These are phyloP conservation scores for Alternaria rosae DNA, from an alignment of 2,329 filamentous ascomycete species.

Conservation along the genomic window DNA sequence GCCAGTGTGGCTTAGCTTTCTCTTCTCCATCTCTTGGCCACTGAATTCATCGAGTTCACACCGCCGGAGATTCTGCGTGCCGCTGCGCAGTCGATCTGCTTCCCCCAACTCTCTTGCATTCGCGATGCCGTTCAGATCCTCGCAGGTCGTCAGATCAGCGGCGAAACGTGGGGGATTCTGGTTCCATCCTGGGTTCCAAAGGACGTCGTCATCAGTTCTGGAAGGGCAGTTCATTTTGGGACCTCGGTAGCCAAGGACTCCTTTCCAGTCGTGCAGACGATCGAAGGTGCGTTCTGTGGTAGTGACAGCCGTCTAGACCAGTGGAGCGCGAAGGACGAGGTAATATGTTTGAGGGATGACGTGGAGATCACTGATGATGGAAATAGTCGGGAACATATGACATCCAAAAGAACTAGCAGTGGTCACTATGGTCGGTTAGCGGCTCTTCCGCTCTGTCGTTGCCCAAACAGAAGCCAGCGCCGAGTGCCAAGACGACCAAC, in stretches of 20 bases:
- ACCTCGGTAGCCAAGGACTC: background rate
- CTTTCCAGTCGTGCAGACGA: background rate
- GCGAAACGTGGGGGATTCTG: slow-evolving; percentile 41
- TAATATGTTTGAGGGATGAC: slow-evolving; percentile 22
- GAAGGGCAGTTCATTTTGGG: slow-evolving; percentile 43
- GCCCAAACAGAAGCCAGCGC: slow-evolving; percentile 23
- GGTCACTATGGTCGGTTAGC: slow-evolving; percentile 22
- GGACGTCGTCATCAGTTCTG: slow-evolving; percentile 34
- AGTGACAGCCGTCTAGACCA: background rate
- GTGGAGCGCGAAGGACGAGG: background rate
- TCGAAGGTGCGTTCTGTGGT: background rate
- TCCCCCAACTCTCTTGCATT: slow-evolving; percentile 41
- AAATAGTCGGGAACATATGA: slow-evolving; percentile 20
- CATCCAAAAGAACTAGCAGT: slow-evolving; percentile 19
- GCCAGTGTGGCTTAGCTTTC: slow-evolving; percentile 16
- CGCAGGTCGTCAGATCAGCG: slow-evolving; percentile 41
- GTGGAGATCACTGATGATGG: slow-evolving; percentile 19
- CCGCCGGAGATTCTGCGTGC: slow-evolving; percentile 17
- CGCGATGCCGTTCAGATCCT: slow-evolving; percentile 41
- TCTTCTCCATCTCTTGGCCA: slow-evolving; percentile 29
- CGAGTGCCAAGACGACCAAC: slow-evolving; percentile 24
- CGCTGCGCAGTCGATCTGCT: slow-evolving; percentile 26
- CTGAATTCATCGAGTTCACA: slow-evolving; percentile 23
- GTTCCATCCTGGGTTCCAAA: slow-evolving; percentile 40
- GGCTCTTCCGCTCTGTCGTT: slow-evolving; percentile 23